These are phyloP conservation scores for Cystoisospora suis DNA, from an alignment of 169 alveolate species.

Conservation along the genomic window DNA sequence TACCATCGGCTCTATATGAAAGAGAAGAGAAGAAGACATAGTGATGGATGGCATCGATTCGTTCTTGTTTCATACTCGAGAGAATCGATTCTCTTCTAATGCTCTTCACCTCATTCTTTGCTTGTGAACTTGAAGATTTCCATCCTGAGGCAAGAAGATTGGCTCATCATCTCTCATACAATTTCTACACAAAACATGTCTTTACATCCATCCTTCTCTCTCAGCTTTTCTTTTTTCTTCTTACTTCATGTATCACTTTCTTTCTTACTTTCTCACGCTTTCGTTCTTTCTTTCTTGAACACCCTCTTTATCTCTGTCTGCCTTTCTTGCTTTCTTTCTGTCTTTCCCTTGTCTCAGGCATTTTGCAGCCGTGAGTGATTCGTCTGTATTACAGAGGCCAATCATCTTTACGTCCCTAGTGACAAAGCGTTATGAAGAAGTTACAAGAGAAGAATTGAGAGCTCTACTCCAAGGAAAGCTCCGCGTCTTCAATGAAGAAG, in stretches of 20 bases:
- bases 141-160: too few species aligned
- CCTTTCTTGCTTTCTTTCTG: background rate
- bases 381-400: constrained; percentile 56
- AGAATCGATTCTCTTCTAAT: too few species aligned
- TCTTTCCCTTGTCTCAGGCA: constrained; percentile 53
- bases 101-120: background rate
- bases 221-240: background rate
- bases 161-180: too few species aligned
- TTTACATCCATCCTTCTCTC: background rate
- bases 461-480: constrained; percentile 76
- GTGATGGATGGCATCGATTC: too few species aligned
- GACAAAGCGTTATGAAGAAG: constrained; percentile 57
- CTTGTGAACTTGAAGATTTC: background rate
- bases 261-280: background rate
- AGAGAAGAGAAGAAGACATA: too few species aligned
- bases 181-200: too few species aligned
- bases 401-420: constrained; percentile 56
- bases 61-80: too few species aligned
- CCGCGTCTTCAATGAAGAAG: constrained; percentile 94
- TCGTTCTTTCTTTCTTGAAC: background rate
- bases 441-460: constrained; percentile 42
- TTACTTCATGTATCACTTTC: background rate
- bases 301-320: background rate
- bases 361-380: constrained; percentile 44
- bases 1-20: too few species aligned